These are phyloP conservation scores for Zasmidium angulare DNA, from an alignment of 2,329 filamentous ascomycete genomes.

Conservation along the genomic window DNA sequence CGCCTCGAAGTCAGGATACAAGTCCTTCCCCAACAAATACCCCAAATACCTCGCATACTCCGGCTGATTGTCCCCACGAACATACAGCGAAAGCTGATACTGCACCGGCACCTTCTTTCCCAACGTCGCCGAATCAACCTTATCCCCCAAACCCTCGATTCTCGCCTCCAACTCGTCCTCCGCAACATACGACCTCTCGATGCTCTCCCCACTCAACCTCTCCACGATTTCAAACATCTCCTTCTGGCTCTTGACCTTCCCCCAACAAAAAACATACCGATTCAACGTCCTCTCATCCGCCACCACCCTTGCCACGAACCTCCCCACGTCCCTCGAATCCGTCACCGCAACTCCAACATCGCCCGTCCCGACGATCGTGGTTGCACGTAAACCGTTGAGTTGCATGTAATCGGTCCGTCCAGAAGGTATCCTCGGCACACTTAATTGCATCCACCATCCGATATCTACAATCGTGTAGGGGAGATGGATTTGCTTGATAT, in stretches of 20 bases:
- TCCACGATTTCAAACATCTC: constrained; percentile 51
- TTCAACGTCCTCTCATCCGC: constrained; percentile 56
- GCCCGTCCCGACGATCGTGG: constrained; percentile 49
- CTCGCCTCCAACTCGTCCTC: constrained; percentile 37
- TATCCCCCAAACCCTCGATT: constrained; percentile 32
- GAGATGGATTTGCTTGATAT: constrained; percentile 49
- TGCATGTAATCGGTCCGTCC: constrained; percentile 41
- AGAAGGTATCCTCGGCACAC: constrained; percentile 46
- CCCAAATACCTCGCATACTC: constrained; percentile 54
- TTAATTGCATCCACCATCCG: constrained; percentile 59
- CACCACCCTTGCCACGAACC: constrained; percentile 53
- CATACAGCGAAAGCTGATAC: constrained; percentile 48
- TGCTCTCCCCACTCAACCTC: constrained; percentile 49
- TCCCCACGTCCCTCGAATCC: constrained; percentile 55
- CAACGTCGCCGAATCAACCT: neutral
- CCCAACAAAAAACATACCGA: constrained; percentile 51
- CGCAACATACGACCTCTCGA: constrained; percentile 34
- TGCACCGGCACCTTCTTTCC: constrained; percentile 37
- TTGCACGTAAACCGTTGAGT: constrained; percentile 35
- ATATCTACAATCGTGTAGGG: constrained; percentile 60
- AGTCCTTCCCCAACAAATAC: constrained; percentile 50
- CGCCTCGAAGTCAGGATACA: constrained; percentile 54
- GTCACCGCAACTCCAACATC: constrained; percentile 45
- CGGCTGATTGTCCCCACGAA: constrained; percentile 56
- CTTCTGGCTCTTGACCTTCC: constrained; percentile 48